A percentile compares a stretch with the other conserved stretches of the same genome.
Evolutionary conservation across 2,329 filamentous ascomycete species (phyloP).

Genomic region (Xylariaceae sp.): DNA sequence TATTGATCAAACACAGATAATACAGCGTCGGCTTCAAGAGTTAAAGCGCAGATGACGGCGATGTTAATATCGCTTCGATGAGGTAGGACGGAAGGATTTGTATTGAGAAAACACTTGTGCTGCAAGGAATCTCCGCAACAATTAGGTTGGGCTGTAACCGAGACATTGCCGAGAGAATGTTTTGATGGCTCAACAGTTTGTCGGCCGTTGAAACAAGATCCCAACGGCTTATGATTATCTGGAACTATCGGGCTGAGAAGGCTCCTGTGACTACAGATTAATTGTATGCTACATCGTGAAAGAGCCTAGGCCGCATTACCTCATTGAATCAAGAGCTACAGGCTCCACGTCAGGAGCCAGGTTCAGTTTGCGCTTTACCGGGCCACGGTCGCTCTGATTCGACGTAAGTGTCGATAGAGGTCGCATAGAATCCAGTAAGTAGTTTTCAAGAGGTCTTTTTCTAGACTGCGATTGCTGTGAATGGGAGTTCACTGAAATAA

Average conservation of each 20-base stretch:
- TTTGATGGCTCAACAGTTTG: neutral
- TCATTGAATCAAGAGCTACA: neutral
- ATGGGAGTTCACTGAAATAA: neutral
- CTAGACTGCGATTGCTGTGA: neutral
- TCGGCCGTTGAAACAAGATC: neutral
- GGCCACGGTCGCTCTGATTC: neutral
- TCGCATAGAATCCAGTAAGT: neutral
- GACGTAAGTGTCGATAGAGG: neutral
- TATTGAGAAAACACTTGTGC: no score
- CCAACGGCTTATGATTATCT: neutral
- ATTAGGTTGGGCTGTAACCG: no score
- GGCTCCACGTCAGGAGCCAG: neutral
- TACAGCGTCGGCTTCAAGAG: constrained; percentile 11
- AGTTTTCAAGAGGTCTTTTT: neutral
- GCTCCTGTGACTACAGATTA: neutral
- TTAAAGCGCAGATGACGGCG: constrained; percentile 7
- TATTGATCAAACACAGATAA: constrained; percentile 1
- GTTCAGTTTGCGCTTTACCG: neutral
- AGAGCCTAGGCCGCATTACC: constrained; percentile 1
- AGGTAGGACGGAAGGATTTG: neutral
- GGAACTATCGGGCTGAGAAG: neutral
- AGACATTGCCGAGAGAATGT: neutral
- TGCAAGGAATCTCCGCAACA: no score
- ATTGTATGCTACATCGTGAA: neutral
- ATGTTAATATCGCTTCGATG: constrained; percentile 2